Conservation (phyloP, 1,284 basidiomycete genomes). For the Sanghuangporus weigelae region DNA sequence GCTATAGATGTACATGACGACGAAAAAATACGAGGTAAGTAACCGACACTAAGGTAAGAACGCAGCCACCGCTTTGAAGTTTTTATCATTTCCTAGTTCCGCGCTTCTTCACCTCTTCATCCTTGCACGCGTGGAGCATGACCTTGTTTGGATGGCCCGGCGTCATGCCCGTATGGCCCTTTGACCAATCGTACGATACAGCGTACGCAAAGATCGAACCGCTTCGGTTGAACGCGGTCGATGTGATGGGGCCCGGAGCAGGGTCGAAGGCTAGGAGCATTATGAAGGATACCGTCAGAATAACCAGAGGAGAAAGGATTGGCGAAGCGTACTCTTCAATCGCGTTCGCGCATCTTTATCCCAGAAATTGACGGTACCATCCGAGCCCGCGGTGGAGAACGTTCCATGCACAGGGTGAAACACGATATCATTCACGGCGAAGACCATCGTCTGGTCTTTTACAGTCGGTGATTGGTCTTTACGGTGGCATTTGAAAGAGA, state of each 20-base stretch:
- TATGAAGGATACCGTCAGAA: background rate
- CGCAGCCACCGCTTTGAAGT: background rate
- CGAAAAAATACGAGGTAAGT: too few relatives aligned
- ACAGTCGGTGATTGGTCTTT: conserved; percentile 58
- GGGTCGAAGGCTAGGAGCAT: conserved; percentile 58
- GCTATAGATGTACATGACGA: too few relatives aligned
- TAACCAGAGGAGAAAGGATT: background rate
- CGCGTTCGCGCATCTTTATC: conserved; percentile 87
- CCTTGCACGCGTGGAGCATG: conserved; percentile 88
- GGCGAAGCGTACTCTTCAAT: conserved; percentile 66
- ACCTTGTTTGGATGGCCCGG: conserved; percentile 79
- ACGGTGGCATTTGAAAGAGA: conserved; percentile 96
- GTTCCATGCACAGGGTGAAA: conserved; percentile 94
- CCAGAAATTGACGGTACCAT: conserved; percentile 84
- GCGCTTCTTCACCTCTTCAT: conserved; percentile 81
- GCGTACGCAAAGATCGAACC: conserved; percentile 90
- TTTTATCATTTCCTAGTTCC: conserved; percentile 20
- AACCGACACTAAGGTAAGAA: background rate
- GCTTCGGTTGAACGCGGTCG: conserved; percentile 78
- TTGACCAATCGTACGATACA: conserved; percentile 87
- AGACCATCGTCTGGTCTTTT: conserved; percentile 80
- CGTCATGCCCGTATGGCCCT: conserved; percentile 83
- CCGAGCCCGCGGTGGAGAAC: conserved; percentile 80
- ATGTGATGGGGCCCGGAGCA: conserved; percentile 62
- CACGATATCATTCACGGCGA: conserved; percentile 85